Evolutionary conservation across 2,329 filamentous ascomycete species (phyloP).

Genomic region (Sordariomycetes sp.): DNA sequence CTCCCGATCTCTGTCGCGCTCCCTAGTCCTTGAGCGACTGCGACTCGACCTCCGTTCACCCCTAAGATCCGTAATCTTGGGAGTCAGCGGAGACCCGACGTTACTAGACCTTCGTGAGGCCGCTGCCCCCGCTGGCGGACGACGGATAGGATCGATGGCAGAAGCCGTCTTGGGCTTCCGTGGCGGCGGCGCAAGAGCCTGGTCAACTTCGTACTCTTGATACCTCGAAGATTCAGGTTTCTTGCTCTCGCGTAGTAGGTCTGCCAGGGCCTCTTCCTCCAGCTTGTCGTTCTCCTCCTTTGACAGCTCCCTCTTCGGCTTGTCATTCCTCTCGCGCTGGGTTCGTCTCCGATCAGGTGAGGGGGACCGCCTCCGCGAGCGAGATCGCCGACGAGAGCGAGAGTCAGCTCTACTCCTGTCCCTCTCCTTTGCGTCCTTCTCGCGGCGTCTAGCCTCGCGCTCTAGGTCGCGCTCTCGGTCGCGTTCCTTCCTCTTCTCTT

Average conservation of each 20-base stretch:
- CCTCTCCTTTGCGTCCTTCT: slow-evolving; percentile 25
- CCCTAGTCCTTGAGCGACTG: slow-evolving; percentile 19
- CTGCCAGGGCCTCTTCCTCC: slow-evolving; percentile 48
- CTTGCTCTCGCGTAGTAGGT: slow-evolving; percentile 51
- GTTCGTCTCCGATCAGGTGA: slow-evolving; percentile 15
- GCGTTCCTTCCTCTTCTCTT: slow-evolving; percentile 48
- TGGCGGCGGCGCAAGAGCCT: slow-evolving; percentile 45
- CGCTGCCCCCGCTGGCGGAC: slow-evolving; percentile 29
- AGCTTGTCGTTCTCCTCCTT: slow-evolving; percentile 49
- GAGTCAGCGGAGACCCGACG: slow-evolving; percentile 17
- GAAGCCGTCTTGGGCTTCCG: slow-evolving; percentile 42
- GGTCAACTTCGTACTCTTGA: slow-evolving; percentile 47
- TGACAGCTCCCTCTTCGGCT: slow-evolving; percentile 43
- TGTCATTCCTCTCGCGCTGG: slow-evolving; percentile 29
- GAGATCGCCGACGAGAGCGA: slow-evolving; percentile 26
- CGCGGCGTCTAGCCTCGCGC: slow-evolving; percentile 28
- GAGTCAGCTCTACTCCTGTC: slow-evolving; percentile 21
- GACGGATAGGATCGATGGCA: slow-evolving; percentile 47
- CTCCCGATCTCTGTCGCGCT: slow-evolving; percentile 16
- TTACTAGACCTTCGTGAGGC: slow-evolving; percentile 16
- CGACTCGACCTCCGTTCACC: slow-evolving; percentile 22
- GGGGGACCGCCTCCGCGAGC: slow-evolving; percentile 19
- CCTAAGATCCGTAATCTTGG: slow-evolving; percentile 12
- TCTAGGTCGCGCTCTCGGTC: slow-evolving; percentile 32
- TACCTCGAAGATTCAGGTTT: slow-evolving; percentile 32